Evolutionary conservation across 2,329 filamentous ascomycete species (phyloP).

Genomic region (Fonsecaea erecta): DNA sequence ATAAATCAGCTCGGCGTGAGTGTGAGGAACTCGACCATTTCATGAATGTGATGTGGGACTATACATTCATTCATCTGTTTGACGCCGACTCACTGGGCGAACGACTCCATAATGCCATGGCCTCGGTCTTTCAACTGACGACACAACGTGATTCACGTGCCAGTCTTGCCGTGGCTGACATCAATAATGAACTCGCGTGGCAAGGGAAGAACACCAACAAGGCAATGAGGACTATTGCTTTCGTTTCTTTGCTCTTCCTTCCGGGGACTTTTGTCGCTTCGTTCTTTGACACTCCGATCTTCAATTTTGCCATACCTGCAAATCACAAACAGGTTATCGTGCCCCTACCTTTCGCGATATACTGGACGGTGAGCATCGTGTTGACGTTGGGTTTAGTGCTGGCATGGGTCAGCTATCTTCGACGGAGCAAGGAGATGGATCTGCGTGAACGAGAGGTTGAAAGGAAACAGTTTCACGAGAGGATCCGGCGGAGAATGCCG

Average conservation of each 20-base stretch:
- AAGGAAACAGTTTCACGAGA: slow-evolving; percentile 19
- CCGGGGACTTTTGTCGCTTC: slow-evolving; percentile 34
- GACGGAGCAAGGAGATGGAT: slow-evolving; percentile 18
- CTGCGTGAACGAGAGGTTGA: slow-evolving; percentile 19
- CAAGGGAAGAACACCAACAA: slow-evolving; percentile 31
- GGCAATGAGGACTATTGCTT: slow-evolving; percentile 33
- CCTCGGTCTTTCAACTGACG: slow-evolving; percentile 26
- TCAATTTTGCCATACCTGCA: slow-evolving; percentile 22
- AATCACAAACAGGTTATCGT: slow-evolving; percentile 19
- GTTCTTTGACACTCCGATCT: slow-evolving; percentile 35
- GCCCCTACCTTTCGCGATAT: slow-evolving; percentile 28
- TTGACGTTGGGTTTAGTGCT: slow-evolving; percentile 22
- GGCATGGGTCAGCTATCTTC: slow-evolving; percentile 27
- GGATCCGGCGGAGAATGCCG: slow-evolving; percentile 13
- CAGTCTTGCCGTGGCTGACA: slow-evolving; percentile 33
- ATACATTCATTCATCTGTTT: slow-evolving; percentile 30
- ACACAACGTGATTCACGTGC: slow-evolving; percentile 30
- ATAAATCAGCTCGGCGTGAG: slow-evolving; percentile 16
- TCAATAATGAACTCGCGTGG: slow-evolving; percentile 35
- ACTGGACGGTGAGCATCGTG: slow-evolving; percentile 23
- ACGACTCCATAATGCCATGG: slow-evolving; percentile 32
- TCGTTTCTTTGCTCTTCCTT: slow-evolving; percentile 31
- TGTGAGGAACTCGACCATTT: slow-evolving; percentile 27
- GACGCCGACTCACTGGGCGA: slow-evolving; percentile 34
- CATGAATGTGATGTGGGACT: slow-evolving; percentile 33